A percentile compares a stretch with the other conserved stretches of the same genome.
These are phyloP conservation scores for Porcisia deanei DNA, from an alignment of 208 protist species.

Conservation along the genomic window DNA sequence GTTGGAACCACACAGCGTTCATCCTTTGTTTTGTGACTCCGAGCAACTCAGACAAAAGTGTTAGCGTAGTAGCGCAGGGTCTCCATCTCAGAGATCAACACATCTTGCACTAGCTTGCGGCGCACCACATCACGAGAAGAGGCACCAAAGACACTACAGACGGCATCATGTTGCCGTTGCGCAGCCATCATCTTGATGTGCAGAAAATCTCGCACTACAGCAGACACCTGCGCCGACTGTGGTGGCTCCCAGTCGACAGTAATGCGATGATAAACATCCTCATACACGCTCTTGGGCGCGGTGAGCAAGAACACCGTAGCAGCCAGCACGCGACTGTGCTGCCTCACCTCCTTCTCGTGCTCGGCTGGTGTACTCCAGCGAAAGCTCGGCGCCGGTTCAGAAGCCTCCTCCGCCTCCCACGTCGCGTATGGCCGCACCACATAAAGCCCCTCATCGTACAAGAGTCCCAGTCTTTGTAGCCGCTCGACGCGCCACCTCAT, in stretches of 20 bases:
- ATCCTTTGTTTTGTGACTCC: neutral
- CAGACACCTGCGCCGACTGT: conserved; percentile 6
- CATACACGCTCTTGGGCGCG: conserved; percentile 14
- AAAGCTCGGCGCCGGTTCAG: conserved; percentile 15
- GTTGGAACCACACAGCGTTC: neutral
- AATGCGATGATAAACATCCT: conserved; percentile 42
- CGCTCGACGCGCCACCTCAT: conserved; percentile 52
- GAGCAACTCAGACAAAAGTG: neutral
- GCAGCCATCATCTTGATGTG: conserved; percentile 19
- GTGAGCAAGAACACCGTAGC: conserved; percentile 23
- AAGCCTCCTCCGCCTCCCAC: conserved; percentile 25
- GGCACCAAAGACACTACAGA: conserved; percentile 20
- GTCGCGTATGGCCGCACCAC: conserved; percentile 40
- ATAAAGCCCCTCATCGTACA: conserved; percentile 87
- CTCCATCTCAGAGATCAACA: conserved; percentile 52
- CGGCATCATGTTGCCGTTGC: conserved; percentile 10
- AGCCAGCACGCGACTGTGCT: conserved; percentile 38
- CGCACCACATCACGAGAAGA: conserved; percentile 21
- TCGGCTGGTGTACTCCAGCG: conserved; percentile 20
- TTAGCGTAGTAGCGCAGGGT: conserved; percentile 32
- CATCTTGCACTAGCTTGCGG: conserved; percentile 33
- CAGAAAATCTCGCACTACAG: conserved; percentile 22
- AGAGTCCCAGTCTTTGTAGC: conserved; percentile 73
- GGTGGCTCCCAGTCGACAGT: conserved; percentile 48
- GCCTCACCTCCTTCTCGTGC: conserved; percentile 34